Percentiles rank a stretch among this genome's conserved stretches.
phyloP scores from a whole-genome alignment of 768 basidiomycete species.

The Tubosaeta brunneosetosa region DNA sequence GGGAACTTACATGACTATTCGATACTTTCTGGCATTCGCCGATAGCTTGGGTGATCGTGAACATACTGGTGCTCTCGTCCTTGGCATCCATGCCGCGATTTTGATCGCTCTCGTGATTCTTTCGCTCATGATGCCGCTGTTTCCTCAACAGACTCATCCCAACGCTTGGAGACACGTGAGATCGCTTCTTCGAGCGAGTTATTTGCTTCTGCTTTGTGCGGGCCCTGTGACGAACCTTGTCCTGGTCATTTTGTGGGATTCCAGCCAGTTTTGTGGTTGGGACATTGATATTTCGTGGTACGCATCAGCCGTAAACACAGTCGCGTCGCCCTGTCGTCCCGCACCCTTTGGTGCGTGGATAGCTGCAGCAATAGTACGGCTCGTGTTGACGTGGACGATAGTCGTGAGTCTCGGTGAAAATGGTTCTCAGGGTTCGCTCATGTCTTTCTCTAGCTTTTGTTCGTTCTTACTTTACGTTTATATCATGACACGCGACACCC shows the following conservation, averaged over 20 bases:
- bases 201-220: slow-evolving; percentile 45
- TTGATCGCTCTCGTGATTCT: slow-evolving; percentile 28
- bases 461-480: slow-evolving; percentile 15
- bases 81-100: slow-evolving; percentile 23
- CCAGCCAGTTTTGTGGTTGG: slow-evolving; percentile 49
- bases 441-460: slow-evolving; percentile 16
- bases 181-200: slow-evolving; percentile 35
- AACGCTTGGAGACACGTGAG: slow-evolving; percentile 11
- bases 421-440: slow-evolving; percentile 4
- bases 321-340: slow-evolving; percentile 12
- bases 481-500: slow-evolving; percentile 20
- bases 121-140: slow-evolving; percentile 36
- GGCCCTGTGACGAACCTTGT: slow-evolving; percentile 54
- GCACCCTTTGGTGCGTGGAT: slow-evolving; percentile 50
- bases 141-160: slow-evolving; percentile 24
- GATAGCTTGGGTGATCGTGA: slow-evolving; percentile 39
- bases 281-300: slow-evolving; percentile 70
- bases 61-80: slow-evolving; percentile 33
- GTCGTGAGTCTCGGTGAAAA: slow-evolving; percentile 41
- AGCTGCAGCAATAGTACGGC: slow-evolving; percentile 45
- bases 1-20: slow-evolving; percentile 56
- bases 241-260: slow-evolving; percentile 51
- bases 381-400: slow-evolving; percentile 47
- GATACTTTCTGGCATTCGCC: slow-evolving; percentile 61
- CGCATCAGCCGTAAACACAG: slow-evolving; percentile 27